Percentiles rank a stretch among this genome's conserved stretches.
Conservation (phyloP, 2,329 filamentous ascomycete genomes). For the Albophoma yamanashiensis region DNA sequence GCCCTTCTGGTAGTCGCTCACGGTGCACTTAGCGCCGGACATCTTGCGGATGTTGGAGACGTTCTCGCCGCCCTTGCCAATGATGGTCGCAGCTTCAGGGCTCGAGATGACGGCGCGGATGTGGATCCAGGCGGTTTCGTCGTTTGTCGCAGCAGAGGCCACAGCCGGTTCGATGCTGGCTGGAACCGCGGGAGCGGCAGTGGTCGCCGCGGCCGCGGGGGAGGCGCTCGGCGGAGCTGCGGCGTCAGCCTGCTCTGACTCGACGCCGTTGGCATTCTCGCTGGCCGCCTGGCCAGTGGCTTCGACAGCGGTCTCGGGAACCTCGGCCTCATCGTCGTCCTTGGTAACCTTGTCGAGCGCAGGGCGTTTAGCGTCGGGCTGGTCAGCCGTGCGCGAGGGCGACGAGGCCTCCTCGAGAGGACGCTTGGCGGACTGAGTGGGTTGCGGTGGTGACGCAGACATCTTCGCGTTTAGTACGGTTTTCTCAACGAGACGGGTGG, state of each 20-base stretch:
- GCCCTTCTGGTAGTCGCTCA: conserved; percentile 95
- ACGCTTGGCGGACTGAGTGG: conserved; percentile 71
- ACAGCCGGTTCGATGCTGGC: conserved; percentile 18
- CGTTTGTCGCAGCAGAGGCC: conserved; percentile 51
- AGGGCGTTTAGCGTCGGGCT: conserved; percentile 93
- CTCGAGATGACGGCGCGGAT: conserved; percentile 95
- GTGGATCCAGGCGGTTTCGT: conserved; percentile 95
- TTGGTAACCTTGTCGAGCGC: conserved; percentile 87
- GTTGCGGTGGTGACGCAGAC: conserved; percentile 59
- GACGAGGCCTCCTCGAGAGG: conserved; percentile 96
- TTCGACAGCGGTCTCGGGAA: conserved; percentile 22
- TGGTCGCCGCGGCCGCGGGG: conserved; percentile 26
- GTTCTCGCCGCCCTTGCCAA: conserved; percentile 97
- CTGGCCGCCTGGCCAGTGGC: conserved; percentile 36
- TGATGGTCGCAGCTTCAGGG: conserved; percentile 92
- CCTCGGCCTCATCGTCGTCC: conserved; percentile 46
- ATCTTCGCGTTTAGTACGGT: conserved; percentile 37
- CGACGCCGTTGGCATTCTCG: conserved; percentile 38
- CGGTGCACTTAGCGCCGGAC: conserved; percentile 95
- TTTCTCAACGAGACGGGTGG: neutral
- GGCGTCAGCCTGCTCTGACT: conserved; percentile 21
- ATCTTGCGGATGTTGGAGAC: conserved; percentile 92
- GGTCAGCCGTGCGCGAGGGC: conserved; percentile 79
- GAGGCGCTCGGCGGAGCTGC: conserved; percentile 18
- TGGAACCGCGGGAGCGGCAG: conserved; percentile 14